Evolutionary conservation across 169 alveolate species (phyloP), one percentile per base, ranked within the genome.

Genomic region (Condylostoma magnum): DNA sequence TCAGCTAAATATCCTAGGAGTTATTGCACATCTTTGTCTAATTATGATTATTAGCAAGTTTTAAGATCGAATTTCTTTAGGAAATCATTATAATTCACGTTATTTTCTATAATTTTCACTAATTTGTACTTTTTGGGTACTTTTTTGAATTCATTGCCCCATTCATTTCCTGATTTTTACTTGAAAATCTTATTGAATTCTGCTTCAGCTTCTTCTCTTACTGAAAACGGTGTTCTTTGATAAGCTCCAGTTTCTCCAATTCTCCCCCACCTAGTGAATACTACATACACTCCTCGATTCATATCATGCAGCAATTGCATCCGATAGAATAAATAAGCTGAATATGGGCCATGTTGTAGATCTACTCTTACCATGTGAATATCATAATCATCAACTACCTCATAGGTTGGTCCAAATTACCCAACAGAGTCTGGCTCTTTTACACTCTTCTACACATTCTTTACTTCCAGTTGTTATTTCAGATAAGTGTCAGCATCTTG

Each of bases 221-320:
- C 79, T 15, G 76, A 66, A 63, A 85, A 90, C n/a, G 95, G 93
- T 25, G 95, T 90, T 63, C 72, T 75, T 75, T 90, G 81, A 56
- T 70, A 69, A 46, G 82, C 83, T 6, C 95, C 95, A 22, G 51
- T 53, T 33, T 83, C 88, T 5, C 95, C 95, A 47, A 90, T 84
- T 76, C 93, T 78, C 18, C 95, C 95, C 95, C 95, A 90, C 65
- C 92, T 75, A 5, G 95, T 90, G 31, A 85, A 79, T 44, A 90
- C 63, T 51, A 85, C 83, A 67, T 48, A 80, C 50, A 90, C 82
- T 41, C 83, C 83, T 58, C 87, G 79, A 52, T 84, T 79, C 25
- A 69, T 76, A 56, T 90, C 91, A 46, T 73, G 79, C 51, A 85
- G 63, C 38, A 90, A 60, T 73, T 90, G 86, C 84, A 90, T 83